A percentile compares a stretch with the other conserved stretches of the same genome.
phyloP scores from a whole-genome alignment of 306 rosid species.

The Astragalus membranaceus region DNA sequence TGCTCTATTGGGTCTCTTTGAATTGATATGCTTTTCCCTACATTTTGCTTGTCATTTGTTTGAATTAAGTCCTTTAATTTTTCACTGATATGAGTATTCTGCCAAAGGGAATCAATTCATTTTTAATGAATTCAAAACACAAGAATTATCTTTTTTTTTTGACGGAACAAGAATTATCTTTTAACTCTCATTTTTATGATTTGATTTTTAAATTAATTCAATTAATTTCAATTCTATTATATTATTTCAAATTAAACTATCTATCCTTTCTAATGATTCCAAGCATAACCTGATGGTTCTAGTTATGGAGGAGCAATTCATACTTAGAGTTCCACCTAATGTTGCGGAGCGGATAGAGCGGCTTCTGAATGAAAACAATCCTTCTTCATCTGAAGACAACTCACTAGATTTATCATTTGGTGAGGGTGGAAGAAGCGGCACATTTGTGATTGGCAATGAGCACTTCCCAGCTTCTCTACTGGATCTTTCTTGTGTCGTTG shows the following conservation, averaged over 20 bases:
- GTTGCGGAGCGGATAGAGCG: constrained; percentile 33
- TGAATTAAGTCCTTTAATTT: too few relatives aligned
- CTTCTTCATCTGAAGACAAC: constrained; percentile 32
- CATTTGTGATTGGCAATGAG: constrained; percentile 39
- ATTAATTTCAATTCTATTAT: neutral
- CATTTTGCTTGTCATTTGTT: too few relatives aligned
- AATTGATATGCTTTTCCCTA: too few relatives aligned
- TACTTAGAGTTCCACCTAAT: constrained; percentile 30
- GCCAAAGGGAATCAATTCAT: too few relatives aligned
- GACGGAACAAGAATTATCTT: neutral
- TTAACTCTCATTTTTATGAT: neutral
- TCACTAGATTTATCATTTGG: constrained; percentile 30
- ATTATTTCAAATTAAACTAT: neutral
- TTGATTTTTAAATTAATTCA: neutral
- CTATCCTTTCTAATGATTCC: neutral
- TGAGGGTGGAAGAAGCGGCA: constrained; percentile 33
- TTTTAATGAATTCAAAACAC: neutral
- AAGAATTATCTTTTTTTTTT: too few relatives aligned
- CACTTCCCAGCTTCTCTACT: constrained; percentile 72
- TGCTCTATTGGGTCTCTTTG: too few relatives aligned
- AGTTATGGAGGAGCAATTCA: constrained; percentile 40
- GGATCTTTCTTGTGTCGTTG: constrained; percentile 75
- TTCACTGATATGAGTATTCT: too few relatives aligned
- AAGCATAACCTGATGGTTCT: neutral
- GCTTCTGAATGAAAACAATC: constrained; percentile 23